phyloP scores from a whole-genome alignment of 2,329 filamentous ascomycete species.

The Aspergillus felis region DNA sequence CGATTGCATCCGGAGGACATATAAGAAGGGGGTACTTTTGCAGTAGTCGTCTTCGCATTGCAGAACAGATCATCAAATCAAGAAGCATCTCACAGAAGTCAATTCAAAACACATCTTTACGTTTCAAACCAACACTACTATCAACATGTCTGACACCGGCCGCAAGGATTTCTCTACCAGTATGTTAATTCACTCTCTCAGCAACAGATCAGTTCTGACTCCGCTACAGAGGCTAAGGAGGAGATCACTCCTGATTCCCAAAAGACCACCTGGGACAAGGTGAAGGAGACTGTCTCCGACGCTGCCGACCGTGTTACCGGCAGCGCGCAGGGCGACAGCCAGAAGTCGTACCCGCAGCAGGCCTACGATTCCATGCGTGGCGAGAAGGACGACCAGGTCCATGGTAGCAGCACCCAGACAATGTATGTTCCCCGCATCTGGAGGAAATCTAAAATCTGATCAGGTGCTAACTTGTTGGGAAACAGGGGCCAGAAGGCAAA shows the following conservation, averaged over 20 bases:
- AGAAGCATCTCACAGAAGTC: background rate
- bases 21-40: background rate
- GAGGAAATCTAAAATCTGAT: slow-evolving; percentile 5
- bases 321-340: slow-evolving; percentile 48
- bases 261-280: slow-evolving; percentile 59
- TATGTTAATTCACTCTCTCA: slow-evolving; percentile 22
- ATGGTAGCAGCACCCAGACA: slow-evolving; percentile 39
- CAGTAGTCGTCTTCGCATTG: background rate
- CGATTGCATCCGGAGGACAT: background rate
- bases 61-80: background rate
- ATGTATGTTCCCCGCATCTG: slow-evolving; percentile 32
- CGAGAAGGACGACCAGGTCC: slow-evolving; percentile 42
- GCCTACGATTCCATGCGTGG: slow-evolving; percentile 34
- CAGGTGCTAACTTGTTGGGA: background rate
- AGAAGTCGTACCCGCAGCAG: slow-evolving; percentile 54
- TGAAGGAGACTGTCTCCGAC: slow-evolving; percentile 55
- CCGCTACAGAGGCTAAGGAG: slow-evolving; percentile 49
- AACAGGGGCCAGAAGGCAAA: slow-evolving; percentile 43
- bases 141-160: slow-evolving; percentile 57
- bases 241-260: slow-evolving; percentile 54
- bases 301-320: slow-evolving; percentile 53
- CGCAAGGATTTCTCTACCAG: slow-evolving; percentile 59
- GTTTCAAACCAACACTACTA: slow-evolving; percentile 6
- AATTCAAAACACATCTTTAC: no score
- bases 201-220: slow-evolving; percentile 19